phyloP scores from a whole-genome alignment of 495 filamentous ascomycete species.

The Oleoguttula mirabilis region DNA sequence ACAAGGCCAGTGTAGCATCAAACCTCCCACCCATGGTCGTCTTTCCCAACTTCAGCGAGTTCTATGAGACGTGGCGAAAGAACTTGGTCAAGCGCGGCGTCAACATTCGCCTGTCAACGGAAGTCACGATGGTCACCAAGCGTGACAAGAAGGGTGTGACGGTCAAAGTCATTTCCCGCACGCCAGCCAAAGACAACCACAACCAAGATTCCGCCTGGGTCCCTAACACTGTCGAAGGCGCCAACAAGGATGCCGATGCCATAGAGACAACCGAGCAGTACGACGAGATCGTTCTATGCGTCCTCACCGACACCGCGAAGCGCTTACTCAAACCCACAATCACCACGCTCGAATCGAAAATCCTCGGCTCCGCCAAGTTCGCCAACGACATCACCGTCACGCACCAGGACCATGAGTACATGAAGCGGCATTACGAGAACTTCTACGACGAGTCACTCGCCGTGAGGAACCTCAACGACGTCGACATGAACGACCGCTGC shows the following conservation, averaged over 20 bases:
- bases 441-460: conserved; percentile 41
- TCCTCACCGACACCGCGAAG: conserved; percentile 63
- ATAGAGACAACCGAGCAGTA: conserved; percentile 38
- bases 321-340: conserved; percentile 51
- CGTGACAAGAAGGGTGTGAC: conserved; percentile 48
- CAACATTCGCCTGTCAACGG: conserved; percentile 49
- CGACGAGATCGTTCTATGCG: conserved; percentile 64
- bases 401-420: conserved; percentile 64
- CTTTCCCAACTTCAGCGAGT: conserved; percentile 60
- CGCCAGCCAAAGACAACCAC: conserved; percentile 29
- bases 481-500: conserved; percentile 37
- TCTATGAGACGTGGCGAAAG: conserved; percentile 57
- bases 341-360: conserved; percentile 50
- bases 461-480: conserved; percentile 34
- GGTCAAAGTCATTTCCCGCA: conserved; percentile 32
- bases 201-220: conserved; percentile 30
- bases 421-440: conserved; percentile 64
- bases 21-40: conserved; percentile 73
- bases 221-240: conserved; percentile 22
- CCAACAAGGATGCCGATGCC: conserved; percentile 29
- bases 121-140: conserved; percentile 45
- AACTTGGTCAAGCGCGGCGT: conserved; percentile 53
- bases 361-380: conserved; percentile 65
- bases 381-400: conserved; percentile 78
- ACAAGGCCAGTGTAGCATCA: conserved; percentile 46